phyloP scores from a whole-genome alignment of 306 rosid genomes.

The Inga oerstediana region DNA sequence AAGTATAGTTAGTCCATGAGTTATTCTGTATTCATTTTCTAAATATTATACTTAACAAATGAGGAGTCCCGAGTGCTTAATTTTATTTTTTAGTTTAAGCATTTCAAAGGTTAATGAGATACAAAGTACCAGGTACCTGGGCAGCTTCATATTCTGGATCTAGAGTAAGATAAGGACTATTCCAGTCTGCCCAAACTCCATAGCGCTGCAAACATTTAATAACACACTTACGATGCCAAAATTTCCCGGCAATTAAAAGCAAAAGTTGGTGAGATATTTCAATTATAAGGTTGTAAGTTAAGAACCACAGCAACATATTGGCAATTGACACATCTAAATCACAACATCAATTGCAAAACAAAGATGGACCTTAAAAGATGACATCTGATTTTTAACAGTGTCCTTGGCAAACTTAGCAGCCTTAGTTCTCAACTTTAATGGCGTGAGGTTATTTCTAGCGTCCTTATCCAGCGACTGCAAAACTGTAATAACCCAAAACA shows the following conservation, averaged over 20 bases:
- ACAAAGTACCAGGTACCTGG: conserved; percentile 75
- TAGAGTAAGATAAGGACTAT: conserved; percentile 83
- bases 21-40: no score
- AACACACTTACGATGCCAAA: conserved; percentile 38
- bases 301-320: conserved; percentile 4
- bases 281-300: conserved; percentile 7
- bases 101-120: conserved; percentile 37
- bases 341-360: conserved; percentile 26
- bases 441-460: conserved; percentile 80
- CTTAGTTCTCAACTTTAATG: conserved; percentile 88
- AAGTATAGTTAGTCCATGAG: conserved; percentile 6
- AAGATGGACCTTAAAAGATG: conserved; percentile 80
- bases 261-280: neutral
- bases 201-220: conserved; percentile 80
- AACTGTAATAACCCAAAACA: conserved; percentile 72
- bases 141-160: conserved; percentile 98
- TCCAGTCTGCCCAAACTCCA: conserved; percentile 99
- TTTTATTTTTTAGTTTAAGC: conserved; percentile 17
- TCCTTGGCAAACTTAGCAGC: conserved; percentile 96
- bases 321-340: neutral
- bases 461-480: conserved; percentile 92
- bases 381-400: conserved; percentile 88
- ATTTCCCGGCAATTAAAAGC: conserved; percentile 3
- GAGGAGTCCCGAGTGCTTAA: conserved; percentile 23
- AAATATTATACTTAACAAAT: conserved; percentile 21